These are phyloP conservation scores for Termitomyces eurrhizus DNA, from an alignment of 768 basidiomycete genomes.

Conservation along the genomic window DNA sequence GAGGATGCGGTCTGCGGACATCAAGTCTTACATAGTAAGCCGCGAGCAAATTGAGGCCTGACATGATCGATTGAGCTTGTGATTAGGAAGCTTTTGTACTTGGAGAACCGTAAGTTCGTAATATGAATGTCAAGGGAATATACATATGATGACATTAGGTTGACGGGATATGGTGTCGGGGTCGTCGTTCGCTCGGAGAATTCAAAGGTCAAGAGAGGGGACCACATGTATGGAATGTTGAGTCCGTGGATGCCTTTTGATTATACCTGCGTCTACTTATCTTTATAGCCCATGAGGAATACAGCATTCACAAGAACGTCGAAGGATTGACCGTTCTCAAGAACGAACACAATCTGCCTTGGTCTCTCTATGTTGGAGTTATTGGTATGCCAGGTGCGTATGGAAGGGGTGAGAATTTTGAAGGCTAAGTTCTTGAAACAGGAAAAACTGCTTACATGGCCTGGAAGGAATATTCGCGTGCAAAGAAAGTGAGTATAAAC, in stretches of 20 bases:
- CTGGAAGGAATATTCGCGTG: constrained; percentile 35
- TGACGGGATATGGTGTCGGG: constrained; percentile 17
- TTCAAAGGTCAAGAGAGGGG: constrained; percentile 20
- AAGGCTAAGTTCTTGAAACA: neutral
- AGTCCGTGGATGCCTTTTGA: constrained; percentile 6
- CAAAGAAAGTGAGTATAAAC: constrained; percentile 23
- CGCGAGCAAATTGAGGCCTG: constrained; percentile 5
- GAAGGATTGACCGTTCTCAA: constrained; percentile 24
- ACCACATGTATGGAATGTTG: constrained; percentile 27
- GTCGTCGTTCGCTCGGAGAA: constrained; percentile 18
- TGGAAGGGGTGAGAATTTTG: neutral
- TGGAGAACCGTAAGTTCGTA: constrained; percentile 20
- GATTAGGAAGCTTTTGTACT: constrained; percentile 8
- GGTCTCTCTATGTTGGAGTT: constrained; percentile 44
- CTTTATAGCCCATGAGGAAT: constrained; percentile 36
- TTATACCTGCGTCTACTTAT: too few species aligned
- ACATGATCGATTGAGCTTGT: neutral
- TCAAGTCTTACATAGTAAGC: constrained; percentile 16
- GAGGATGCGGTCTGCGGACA: constrained; percentile 27
- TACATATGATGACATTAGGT: constrained; percentile 7
- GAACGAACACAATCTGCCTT: constrained; percentile 43
- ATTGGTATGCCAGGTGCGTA: constrained; percentile 49
- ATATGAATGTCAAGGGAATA: neutral
- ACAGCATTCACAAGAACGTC: constrained; percentile 24
- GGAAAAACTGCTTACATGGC: constrained; percentile 32